Conservation (phyloP, 306 rosid species). For the Lathyrus oleraceus region DNA sequence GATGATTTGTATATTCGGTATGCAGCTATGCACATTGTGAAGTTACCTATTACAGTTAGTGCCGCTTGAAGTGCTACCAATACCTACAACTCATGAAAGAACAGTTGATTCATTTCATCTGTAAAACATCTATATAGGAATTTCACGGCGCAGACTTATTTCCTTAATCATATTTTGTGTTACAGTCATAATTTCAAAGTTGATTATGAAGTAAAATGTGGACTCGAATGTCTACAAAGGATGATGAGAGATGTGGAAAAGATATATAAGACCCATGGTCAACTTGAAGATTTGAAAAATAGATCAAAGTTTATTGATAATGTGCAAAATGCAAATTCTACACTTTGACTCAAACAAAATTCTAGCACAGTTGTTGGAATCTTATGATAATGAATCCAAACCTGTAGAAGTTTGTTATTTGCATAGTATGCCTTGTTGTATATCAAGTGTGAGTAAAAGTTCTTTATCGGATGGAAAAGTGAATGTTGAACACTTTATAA, state of each 20-base stretch:
- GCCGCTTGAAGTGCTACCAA: constrained; percentile 96
- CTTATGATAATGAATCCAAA: background rate
- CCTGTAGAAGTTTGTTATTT: background rate
- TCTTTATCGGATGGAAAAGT: too few species aligned
- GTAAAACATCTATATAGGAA: background rate
- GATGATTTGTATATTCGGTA: constrained; percentile 80
- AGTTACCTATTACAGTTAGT: constrained; percentile 81
- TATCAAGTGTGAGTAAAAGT: too few species aligned
- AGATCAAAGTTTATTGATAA: background rate
- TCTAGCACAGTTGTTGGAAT: background rate
- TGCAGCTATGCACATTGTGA: constrained; percentile 89
- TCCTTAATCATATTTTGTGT: background rate
- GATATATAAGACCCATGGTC: background rate
- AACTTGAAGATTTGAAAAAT: background rate
- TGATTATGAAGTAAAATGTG: background rate
- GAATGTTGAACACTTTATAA: too few species aligned
- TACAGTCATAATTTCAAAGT: background rate
- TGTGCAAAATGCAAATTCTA: background rate
- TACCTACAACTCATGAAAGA: constrained; percentile 58
- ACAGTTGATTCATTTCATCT: constrained; percentile 21
- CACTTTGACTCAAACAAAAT: background rate
- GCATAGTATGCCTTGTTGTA: background rate
- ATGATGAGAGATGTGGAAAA: background rate
- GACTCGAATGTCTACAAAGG: background rate
- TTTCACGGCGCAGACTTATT: background rate